Evolutionary conservation across 31 red algal genomes (phyloP).

Genomic region (Pterothamnion heteromorphum): DNA sequence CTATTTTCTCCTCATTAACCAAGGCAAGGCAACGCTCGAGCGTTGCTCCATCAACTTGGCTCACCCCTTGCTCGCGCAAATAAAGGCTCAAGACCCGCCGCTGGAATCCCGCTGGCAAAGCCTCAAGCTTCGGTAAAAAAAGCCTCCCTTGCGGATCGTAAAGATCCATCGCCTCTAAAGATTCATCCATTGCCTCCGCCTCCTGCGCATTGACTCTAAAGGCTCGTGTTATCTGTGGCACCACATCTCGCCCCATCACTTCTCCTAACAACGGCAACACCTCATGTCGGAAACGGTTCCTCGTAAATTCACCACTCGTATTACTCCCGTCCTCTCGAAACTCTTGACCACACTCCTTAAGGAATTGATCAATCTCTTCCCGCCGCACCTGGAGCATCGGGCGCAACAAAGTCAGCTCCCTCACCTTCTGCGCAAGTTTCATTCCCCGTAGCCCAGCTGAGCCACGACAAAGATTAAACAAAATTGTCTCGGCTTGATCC

Average conservation of each 20-base stretch:
- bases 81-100: neutral
- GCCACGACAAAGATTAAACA: neutral
- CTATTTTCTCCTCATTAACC: neutral
- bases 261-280: neutral
- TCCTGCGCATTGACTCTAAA: neutral
- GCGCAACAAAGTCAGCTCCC: neutral
- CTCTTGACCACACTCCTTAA: neutral
- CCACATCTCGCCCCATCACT: neutral
- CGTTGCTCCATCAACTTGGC: neutral
- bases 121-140: neutral
- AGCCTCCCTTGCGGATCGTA: neutral
- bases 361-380: neutral
- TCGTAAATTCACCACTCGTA: neutral
- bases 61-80: neutral
- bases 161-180: neutral
- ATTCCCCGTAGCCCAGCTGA: neutral
- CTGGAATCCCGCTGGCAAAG: neutral
- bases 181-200: neutral
- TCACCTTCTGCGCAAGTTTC: neutral
- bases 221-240: neutral
- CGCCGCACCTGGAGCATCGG: neutral
- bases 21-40: neutral
- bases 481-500: neutral
- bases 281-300: neutral
- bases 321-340: neutral